These are phyloP conservation scores for Blastocystis sp. DNA, from an alignment of 352 stramenopile species.

Conservation along the genomic window DNA sequence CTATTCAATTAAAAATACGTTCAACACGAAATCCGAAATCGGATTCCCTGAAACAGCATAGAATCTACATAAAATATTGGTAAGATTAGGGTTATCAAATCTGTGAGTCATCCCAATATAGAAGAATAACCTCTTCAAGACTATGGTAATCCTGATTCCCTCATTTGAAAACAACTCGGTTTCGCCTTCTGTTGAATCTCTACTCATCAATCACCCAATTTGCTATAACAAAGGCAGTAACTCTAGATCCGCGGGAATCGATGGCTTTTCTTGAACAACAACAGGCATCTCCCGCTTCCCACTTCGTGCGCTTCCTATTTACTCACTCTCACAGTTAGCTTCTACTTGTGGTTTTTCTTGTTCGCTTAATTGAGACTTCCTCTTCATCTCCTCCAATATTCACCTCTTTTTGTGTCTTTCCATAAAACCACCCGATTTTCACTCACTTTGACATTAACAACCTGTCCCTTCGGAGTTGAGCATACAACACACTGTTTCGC, in stretches of 20 bases:
- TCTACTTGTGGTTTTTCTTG: not conserved
- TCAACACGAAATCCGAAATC: slow-evolving; percentile 10
- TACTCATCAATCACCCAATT: not conserved
- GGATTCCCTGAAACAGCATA: not conserved
- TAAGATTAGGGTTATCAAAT: not conserved
- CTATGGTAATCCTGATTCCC: slow-evolving; percentile 9
- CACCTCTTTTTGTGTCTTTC: not conserved
- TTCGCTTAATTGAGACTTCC: slow-evolving; percentile 42
- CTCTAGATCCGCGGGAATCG: slow-evolving; percentile 25
- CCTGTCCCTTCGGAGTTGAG: not conserved
- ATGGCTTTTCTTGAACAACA: not conserved
- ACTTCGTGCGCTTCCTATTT: not conserved
- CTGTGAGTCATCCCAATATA: not conserved
- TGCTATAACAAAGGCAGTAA: not conserved
- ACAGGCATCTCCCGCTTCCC: not conserved
- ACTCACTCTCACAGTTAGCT: not conserved
- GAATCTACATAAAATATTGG: slow-evolving; percentile 7
- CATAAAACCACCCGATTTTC: not conserved
- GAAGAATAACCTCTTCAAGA: slow-evolving; percentile 8
- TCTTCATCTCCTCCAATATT: slow-evolving; percentile 31
- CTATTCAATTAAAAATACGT: not conserved
- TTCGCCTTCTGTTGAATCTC: slow-evolving; percentile 34
- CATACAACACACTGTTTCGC: slow-evolving; percentile 55
- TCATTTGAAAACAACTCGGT: slow-evolving; percentile 19
- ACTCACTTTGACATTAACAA: not conserved